phyloP scores from a whole-genome alignment of 2,329 filamentous ascomycete genomes.

The Claviceps fusiformis region DNA sequence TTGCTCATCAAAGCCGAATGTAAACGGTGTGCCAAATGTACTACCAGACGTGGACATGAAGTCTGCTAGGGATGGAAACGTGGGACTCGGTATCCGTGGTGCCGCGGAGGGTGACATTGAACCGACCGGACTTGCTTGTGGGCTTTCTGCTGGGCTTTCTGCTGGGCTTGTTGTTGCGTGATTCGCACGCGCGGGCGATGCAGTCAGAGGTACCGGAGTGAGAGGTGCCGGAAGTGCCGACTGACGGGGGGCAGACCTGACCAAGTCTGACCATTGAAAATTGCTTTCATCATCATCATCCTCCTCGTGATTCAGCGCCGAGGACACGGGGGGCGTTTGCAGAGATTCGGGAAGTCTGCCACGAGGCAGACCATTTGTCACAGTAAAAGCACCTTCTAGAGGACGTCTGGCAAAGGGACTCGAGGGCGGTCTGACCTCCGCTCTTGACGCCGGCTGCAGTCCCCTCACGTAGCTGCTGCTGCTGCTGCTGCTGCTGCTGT shows the following conservation, averaged over 20 bases:
- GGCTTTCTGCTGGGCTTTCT: background rate
- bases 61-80: conserved; percentile 21
- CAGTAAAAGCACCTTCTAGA: conserved; percentile 21
- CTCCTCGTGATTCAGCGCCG: background rate
- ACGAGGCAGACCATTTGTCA: conserved; percentile 21
- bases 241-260: conserved; percentile 15
- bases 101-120: conserved; percentile 18
- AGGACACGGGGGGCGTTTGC: background rate
- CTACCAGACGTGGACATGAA: conserved; percentile 20
- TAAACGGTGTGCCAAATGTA: conserved; percentile 18
- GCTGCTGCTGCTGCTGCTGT: too few species aligned
- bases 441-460: conserved; percentile 4
- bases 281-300: background rate
- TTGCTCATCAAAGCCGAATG: conserved; percentile 11
- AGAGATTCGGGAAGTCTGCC: conserved; percentile 16
- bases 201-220: too few species aligned
- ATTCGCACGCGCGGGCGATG: conserved; percentile 6
- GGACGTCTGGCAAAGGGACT: conserved; percentile 17
- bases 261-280: conserved; percentile 13
- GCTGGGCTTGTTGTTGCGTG: background rate
- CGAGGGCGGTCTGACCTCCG: conserved; percentile 5
- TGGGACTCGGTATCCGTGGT: conserved; percentile 22
- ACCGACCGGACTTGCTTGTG: conserved; percentile 4
- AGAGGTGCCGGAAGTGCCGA: conserved; percentile 24
- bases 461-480: conserved; percentile 5